Evolutionary conservation across 805 yeast species (phyloP), one percentile per base, ranked within the genome.

Genomic region (Suhomyces canberraensis): DNA sequence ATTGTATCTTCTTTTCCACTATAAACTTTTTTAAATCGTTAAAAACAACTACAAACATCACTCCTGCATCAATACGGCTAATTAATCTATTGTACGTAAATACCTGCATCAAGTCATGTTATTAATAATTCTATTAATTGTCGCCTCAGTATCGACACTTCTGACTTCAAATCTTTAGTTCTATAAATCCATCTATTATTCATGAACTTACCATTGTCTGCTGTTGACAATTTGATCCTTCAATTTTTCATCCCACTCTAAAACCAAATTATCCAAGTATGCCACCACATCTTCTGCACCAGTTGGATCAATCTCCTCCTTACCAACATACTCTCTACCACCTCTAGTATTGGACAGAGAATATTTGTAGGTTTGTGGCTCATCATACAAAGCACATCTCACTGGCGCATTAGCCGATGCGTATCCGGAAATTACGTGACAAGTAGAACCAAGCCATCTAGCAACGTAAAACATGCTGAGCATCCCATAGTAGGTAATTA

Each of bases 361-460:
- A 3, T 61, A 47, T 37, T 67, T 67, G 41, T 74, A 77, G 49
- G 79, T 79, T 35, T 79, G 64, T 15, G 66, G 65, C 51, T 78
- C 80, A 13, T 60, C 61, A 22, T 66, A 67, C 3, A 83, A 73
- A 6, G 81, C 84, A 19, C 57, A 56, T 13, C 47, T 42, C 2
- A 87, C 71, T 1, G 93, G 87, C 2, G 98, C 87, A 54, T 84
- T 84, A 7, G 98, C 95, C 11, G 95, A 97, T 9, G 71, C 79
- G 60, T 89, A 87, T 2, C 98, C 96, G 20, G 81, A 74, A 29
- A 93, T 84, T 50, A 84, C 86, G 57, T 91, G 96, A 81, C 91
- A 84, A 11, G 84, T 83, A 4, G 95, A 83, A 1, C 98, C 98
- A 19, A 79, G 54, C 46, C 73, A 68, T 46, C 98, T 75, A 8